Evolutionary conservation across 331 rosid species (phyloP), one percentile per base, ranked within the genome.

Genomic region (Telfairia occidentalis): DNA sequence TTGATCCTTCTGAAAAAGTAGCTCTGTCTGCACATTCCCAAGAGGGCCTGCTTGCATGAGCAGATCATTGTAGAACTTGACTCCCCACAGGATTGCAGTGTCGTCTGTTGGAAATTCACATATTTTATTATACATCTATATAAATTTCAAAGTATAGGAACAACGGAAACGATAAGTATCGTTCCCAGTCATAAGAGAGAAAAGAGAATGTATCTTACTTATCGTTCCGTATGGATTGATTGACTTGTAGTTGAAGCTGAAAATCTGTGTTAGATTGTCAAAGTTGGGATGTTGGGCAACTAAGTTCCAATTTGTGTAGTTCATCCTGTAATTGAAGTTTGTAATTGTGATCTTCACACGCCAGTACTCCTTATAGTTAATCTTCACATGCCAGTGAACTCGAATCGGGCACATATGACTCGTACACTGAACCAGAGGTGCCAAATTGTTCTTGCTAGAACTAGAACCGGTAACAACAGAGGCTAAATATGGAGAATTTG

Each of bases 21-120:
- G 79, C 84, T 94, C 98, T 1, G 97, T 89, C 72, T 94, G 98
- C 57, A 86, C 98, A 73, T 94, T 94, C 28, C 98, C 98, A 12
- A 11, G 3, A 28, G 84, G 86, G 48, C 96, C 96, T 9, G 98
- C 92, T 83, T 89, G 86, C 84, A 77, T 81, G 67, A 94, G 98
- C 10, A 94, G 73, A 83, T 94, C 97, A 21, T 94, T 88, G 83
- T 87, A 94, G 88, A 88, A 94, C 84, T 86, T 88, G 13, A 94
- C 0, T 79, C 98, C 98, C 96, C 97, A 91, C 13, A 94, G 87
- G 91, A 94, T 77, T 53, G 85, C 97, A 42, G 98, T 91, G 58
- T 94, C 98, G 79, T 94, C 98, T 94, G 92, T 84, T 82, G 42
- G 74, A 80, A 88, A 76, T 45, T 69, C 79, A 79, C 77, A 30